These are phyloP conservation scores for Phialophora expanda DNA, from an alignment of 2,329 filamentous ascomycete species.

Conservation along the genomic window DNA sequence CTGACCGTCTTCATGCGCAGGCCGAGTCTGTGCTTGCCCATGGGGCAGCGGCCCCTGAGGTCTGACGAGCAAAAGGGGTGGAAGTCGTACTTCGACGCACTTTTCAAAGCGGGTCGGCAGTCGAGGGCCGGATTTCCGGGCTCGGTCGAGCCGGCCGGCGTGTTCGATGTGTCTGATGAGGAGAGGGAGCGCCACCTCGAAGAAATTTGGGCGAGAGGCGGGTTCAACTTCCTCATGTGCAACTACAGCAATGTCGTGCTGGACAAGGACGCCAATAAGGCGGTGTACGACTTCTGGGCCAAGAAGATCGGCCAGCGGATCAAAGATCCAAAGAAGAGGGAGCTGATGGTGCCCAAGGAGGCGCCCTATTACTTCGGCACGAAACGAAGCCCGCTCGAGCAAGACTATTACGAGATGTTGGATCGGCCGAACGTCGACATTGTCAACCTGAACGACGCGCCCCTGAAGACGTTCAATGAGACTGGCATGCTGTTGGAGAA, in stretches of 20 bases:
- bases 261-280: slow-evolving; percentile 56
- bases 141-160: slow-evolving; percentile 55
- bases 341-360: slow-evolving; percentile 60
- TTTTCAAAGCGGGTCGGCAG: slow-evolving; percentile 59
- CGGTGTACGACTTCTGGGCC: slow-evolving; percentile 62
- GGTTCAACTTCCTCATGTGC: slow-evolving; percentile 59
- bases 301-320: slow-evolving; percentile 59
- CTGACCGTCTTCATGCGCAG: slow-evolving; percentile 65
- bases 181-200: slow-evolving; percentile 55
- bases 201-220: slow-evolving; percentile 56
- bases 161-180: slow-evolving; percentile 29
- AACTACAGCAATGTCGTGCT: slow-evolving; percentile 60
- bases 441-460: slow-evolving; percentile 51
- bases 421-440: slow-evolving; percentile 56
- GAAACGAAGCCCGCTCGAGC: slow-evolving; percentile 58
- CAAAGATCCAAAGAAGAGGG: slow-evolving; percentile 55
- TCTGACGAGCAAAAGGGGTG: slow-evolving; percentile 59
- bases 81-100: slow-evolving; percentile 53
- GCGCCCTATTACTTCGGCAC: slow-evolving; percentile 62
- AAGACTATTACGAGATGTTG: slow-evolving; percentile 58
- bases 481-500: slow-evolving; percentile 32
- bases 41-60: slow-evolving; percentile 58
- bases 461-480: slow-evolving; percentile 35
- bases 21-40: slow-evolving; percentile 68
- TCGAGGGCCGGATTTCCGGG: slow-evolving; percentile 66